Conservation (phyloP, 495 filamentous ascomycete species). For the Hypoxylon intermedium region DNA sequence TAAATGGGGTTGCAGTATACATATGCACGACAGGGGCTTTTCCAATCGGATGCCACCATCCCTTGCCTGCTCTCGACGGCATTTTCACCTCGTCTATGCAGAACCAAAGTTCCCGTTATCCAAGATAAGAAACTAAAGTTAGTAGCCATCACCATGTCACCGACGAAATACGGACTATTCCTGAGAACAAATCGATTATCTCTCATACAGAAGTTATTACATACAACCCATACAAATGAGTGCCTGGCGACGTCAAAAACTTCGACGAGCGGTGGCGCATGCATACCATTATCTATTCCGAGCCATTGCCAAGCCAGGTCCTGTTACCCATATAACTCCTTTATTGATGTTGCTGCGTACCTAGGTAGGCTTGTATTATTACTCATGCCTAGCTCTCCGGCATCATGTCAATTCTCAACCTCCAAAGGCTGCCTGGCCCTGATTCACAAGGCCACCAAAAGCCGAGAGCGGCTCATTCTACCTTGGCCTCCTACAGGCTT, state of each 20-base stretch:
- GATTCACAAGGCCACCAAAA: background rate
- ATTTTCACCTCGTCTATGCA: constrained; percentile 16
- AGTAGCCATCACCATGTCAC: constrained; percentile 7
- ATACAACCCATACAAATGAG: constrained; percentile 15
- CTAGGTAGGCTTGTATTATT: background rate
- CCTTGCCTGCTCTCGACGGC: constrained; percentile 10
- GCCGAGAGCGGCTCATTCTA: background rate
- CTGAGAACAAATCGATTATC: constrained; percentile 2
- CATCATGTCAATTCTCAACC: constrained; percentile 4
- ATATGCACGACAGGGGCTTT: constrained; percentile 15
- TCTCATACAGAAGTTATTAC: constrained; percentile 7
- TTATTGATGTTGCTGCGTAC: constrained; percentile 10
- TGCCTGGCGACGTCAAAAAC: constrained; percentile 6
- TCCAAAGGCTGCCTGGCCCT: background rate
- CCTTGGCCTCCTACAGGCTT: background rate
- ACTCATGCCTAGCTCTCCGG: background rate
- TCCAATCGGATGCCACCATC: constrained; percentile 9
- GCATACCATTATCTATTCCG: constrained; percentile 21
- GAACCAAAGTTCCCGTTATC: constrained; percentile 14
- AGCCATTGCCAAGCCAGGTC: constrained; percentile 3
- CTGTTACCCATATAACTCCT: constrained; percentile 7
- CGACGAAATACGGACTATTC: background rate
- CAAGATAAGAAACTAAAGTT: constrained; percentile 13
- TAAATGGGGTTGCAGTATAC: background rate
- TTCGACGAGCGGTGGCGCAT: background rate